Evolutionary conservation across 352 stramenopile genomes (phyloP), one percentile per base, ranked within the genome.

Genomic region (Phytophthora hibernalis): DNA sequence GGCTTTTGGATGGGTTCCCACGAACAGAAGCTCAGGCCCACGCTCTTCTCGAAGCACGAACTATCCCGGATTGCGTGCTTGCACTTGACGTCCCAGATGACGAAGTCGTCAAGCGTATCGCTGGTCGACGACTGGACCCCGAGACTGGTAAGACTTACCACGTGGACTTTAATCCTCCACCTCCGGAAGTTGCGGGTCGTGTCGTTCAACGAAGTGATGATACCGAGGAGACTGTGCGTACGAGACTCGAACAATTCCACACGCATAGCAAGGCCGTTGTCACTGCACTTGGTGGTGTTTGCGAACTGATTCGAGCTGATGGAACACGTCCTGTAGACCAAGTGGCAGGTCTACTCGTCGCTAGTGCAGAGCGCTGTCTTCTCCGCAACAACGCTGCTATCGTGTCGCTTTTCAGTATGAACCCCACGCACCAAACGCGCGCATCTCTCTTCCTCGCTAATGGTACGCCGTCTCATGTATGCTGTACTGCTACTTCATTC

Each of bases 1-100:
- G 85, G 85, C 82, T 99, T 18, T 74, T 99, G 16, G 97, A 99
- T 72, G 97, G 97, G 0, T 99, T 99, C 69, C 97, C 97, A 21
- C 78, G 95, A 15, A 98, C 91, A 0, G 79, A 91, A 40, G 72
- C 80, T 3, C 95, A 98, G 69, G 93, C 95, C 10, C 53, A 73
- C 44, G 82, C 74, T 2, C 82, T 93, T 54, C 50, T 88, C 0
- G 59, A 65, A 9, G 83, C 80, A 28, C 88, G 71, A 12, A 89
- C 97, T 22, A 62, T 95, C 28, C 91, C 98, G 0, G 95, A 98
- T 68, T 80, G 93, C 24, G 95, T 99, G 33, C 83, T 99, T 11
- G 90, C 98, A 57, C 80, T 99, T 1, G 93, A 98, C 56, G 93
- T 99, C 43, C 95, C 96, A 0, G 92, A 97, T 21, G 89, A 98